Base-by-base conservation (phyloP, 2,329 filamentous ascomycete species). In the Cercospora janseana region DNA sequence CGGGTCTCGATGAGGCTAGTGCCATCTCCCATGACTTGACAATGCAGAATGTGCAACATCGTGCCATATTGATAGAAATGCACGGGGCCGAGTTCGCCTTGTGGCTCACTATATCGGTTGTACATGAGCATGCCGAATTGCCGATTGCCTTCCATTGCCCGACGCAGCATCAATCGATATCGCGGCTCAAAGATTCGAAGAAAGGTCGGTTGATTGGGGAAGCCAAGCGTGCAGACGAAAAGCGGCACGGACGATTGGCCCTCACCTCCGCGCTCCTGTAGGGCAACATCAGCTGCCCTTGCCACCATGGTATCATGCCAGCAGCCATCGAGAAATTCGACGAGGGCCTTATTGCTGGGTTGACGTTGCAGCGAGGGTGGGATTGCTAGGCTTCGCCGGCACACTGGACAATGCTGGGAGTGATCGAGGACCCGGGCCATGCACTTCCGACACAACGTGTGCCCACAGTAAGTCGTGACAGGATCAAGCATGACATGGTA, bases 141-240 rank as follows among this genome's bases (percentile, higher is more conserved):
- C 10, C 81, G 76, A 53, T 86, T 81, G 0, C 83, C 82, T 55
- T 90, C 85, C 46, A 94, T 73, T 0, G 82, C 86, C 27, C 89
- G 81, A 38, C 86, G 79, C 28, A 95, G 85, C 88, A 95, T 93
- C n/a, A 93, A 75, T 6, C 88, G 82, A 66, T 95, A 95, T 5
- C 87, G 80, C n/a, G 88, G 87, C 66, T 95, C 91, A 64, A 95
- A 95, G n/a, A 96, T 81, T 61, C 94, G 87, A 3, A 95, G 73
- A 59, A 93, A 93, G 0, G 88, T 91, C 0, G 86, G 88, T 81
- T 92, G 89, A 1, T 78, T 76, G 1, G 91, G 91, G 60, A 93
- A 92, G 0, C 88, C 80, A 6, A 94, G 70, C 0, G 88, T 89
- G 69, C 87, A 93, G 24, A 94, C 79, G 60, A 95, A 95, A 0